A percentile compares a stretch with the other conserved stretches of the same genome.
Conservation (phyloP, 2,329 filamentous ascomycete species). For the Cladosporium halotolerans region DNA sequence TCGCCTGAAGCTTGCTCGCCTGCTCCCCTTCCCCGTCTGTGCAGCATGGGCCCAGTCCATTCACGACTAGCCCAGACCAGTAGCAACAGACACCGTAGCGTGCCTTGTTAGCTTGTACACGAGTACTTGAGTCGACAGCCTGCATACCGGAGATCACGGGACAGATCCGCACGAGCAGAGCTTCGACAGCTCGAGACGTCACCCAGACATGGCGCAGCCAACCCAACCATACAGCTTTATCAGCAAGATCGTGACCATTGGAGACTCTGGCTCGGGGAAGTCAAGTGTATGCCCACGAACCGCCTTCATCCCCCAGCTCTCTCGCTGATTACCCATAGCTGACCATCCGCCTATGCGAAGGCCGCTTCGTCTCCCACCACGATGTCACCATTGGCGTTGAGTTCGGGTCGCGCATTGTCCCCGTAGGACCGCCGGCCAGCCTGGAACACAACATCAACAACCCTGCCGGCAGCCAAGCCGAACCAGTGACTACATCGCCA, state of each 20-base stretch:
- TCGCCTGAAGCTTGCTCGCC: not conserved
- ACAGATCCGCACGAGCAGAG: not conserved
- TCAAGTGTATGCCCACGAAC: constrained; percentile 52
- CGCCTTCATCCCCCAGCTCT: constrained; percentile 4
- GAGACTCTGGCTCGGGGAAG: constrained; percentile 94
- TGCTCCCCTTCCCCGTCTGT: constrained; percentile 3
- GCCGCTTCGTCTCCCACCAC: constrained; percentile 87
- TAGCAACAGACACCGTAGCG: not conserved
- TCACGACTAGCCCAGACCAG: not conserved
- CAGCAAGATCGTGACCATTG: constrained; percentile 95
- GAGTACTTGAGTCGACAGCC: not conserved
- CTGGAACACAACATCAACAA: constrained; percentile 51
- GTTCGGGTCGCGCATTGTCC: constrained; percentile 87
- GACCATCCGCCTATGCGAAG: constrained; percentile 92
- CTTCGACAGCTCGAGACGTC: not conserved
- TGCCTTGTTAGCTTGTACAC: not conserved
- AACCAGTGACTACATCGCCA: constrained; percentile 12
- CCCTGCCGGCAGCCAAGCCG: constrained; percentile 26
- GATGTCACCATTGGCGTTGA: constrained; percentile 97
- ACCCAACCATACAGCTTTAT: constrained; percentile 90
- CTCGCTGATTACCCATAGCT: constrained; percentile 44
- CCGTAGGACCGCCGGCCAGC: constrained; percentile 76
- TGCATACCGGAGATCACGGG: not conserved
- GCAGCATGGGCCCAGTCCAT: not conserved
- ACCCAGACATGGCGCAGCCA: constrained; percentile 11